Evolutionary conservation across 1,139 yeast genomes (phyloP).

Genomic region (Protomyces gravidus): DNA sequence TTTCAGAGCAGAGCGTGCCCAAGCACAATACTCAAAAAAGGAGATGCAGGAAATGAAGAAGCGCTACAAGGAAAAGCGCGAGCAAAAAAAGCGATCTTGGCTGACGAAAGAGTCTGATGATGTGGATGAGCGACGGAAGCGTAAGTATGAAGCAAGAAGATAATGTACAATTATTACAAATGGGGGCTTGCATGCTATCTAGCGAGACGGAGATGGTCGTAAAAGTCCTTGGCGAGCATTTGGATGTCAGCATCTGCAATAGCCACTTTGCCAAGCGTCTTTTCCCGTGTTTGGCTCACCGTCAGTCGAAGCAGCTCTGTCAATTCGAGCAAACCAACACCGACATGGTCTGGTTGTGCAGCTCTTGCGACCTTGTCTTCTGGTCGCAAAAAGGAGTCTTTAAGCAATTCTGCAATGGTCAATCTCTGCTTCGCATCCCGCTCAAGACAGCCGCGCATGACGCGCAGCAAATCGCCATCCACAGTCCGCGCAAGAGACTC

Average conservation of each 20-base stretch:
- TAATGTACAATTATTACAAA: too few relatives aligned
- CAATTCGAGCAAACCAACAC: slow-evolving; percentile 1
- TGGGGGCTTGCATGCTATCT: too few relatives aligned
- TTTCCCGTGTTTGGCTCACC: slow-evolving; percentile 17
- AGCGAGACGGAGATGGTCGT: slow-evolving; percentile 13
- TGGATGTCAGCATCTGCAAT: slow-evolving; percentile 6
- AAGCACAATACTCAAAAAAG: slow-evolving; percentile 35
- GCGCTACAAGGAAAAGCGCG: slow-evolving; percentile 36
- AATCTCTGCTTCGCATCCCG: slow-evolving; percentile 68
- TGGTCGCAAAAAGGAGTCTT: slow-evolving; percentile 51
- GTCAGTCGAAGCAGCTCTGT: slow-evolving; percentile 21
- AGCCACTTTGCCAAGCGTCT: slow-evolving; percentile 14
- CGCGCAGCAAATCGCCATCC: slow-evolving; percentile 64
- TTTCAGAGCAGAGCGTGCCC: slow-evolving; percentile 34
- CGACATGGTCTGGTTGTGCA: slow-evolving; percentile 3
- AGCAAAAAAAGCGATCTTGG: slow-evolving; percentile 36
- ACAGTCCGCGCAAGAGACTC: slow-evolving; percentile 43
- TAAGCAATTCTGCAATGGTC: slow-evolving; percentile 61
- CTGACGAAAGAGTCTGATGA: slow-evolving; percentile 24
- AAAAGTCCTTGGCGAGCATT: slow-evolving; percentile 13
- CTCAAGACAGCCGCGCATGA: slow-evolving; percentile 66
- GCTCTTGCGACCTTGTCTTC: slow-evolving; percentile 11
- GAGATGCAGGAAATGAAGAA: slow-evolving; percentile 36
- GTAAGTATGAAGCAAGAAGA: not conserved
- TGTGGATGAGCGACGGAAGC: not conserved